These are phyloP conservation scores for Theobroma grandiflorum DNA, from an alignment of 441 rosid species.

Conservation along the genomic window DNA sequence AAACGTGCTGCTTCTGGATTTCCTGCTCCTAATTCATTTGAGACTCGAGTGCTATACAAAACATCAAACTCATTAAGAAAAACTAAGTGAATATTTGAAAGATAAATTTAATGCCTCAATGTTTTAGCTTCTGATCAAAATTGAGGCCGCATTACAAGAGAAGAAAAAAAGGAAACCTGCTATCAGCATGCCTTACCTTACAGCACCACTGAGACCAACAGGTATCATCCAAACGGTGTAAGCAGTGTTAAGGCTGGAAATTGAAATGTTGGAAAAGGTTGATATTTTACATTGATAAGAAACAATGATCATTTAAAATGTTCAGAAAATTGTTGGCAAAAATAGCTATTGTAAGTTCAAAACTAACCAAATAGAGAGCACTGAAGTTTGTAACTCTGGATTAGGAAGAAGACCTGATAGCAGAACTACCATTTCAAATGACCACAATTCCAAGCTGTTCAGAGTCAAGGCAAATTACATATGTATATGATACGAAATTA, in stretches of 20 bases:
- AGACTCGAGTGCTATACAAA: neutral
- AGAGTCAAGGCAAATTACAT: neutral
- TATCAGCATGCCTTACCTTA: constrained; percentile 50
- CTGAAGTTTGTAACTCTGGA: constrained; percentile 71
- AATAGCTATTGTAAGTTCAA: neutral
- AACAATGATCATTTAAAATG: neutral
- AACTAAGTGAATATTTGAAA: neutral
- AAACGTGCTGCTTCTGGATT: neutral
- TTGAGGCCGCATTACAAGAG: neutral
- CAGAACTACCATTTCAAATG: constrained; percentile 76
- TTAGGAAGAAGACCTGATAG: constrained; percentile 77
- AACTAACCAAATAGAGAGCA: constrained; percentile 63
- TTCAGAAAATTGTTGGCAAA: neutral
- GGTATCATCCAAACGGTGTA: constrained; percentile 74
- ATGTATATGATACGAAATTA: neutral
- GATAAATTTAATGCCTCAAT: neutral
- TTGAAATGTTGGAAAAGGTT: neutral
- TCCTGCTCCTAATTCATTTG: neutral
- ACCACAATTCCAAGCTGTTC: constrained; percentile 81
- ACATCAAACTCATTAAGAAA: no score
- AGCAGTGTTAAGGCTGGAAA: constrained; percentile 66
- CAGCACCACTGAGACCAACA: constrained; percentile 72
- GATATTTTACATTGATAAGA: neutral
- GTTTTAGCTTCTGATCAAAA: neutral
- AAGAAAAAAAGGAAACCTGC: neutral